Evolutionary conservation across 371 early-diverging fungal genomes (phyloP), one percentile per base, ranked within the genome.

Genomic region (Funneliformis caledonium): DNA sequence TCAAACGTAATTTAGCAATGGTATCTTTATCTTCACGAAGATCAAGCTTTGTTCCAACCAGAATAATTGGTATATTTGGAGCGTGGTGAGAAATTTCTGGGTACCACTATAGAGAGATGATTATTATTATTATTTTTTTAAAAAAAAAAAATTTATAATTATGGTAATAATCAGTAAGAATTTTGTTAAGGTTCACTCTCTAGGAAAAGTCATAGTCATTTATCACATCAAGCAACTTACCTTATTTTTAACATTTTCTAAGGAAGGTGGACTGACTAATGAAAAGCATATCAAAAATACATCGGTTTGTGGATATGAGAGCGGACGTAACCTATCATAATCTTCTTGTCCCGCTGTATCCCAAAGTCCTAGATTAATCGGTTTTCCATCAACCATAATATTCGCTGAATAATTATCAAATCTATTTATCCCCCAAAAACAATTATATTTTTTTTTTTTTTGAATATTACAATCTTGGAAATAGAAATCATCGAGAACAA

Each of bases 261-360:
- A 94, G 0, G 94, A 94, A 22, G 91, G 89, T 48, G 91, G 92
- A 69, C 89, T 89, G 76, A 93, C 93, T 33, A 96, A 84, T 47
- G 94, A 92, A 82, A 95, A 96, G 85, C 96, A 96, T 78, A 96
- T 89, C 60, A 97, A 83, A 86, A 96, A 93, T 0, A 96, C 94
- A 84, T 97, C 94, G 9, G 96, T 95, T 83, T 96, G 93, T 37
- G 95, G 95, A 86, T 96, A 96, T 43, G 95, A 95, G 26, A 96
- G 86, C n/a, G 94, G 93, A 50, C 95, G 89, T 48, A 96, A 86
- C 62, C 95, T 89, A 83, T 95, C 94, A 84, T 95, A 94, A 82
- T 96, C 96, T 85, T 94, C 94, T 83, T 94, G 94, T 70, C 97
- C 96, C 62, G 95, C 95, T 31, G 97, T 97, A 88, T 97, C 97